phyloP scores from a whole-genome alignment of 1,284 basidiomycete genomes.

The Puccinia hordei region DNA sequence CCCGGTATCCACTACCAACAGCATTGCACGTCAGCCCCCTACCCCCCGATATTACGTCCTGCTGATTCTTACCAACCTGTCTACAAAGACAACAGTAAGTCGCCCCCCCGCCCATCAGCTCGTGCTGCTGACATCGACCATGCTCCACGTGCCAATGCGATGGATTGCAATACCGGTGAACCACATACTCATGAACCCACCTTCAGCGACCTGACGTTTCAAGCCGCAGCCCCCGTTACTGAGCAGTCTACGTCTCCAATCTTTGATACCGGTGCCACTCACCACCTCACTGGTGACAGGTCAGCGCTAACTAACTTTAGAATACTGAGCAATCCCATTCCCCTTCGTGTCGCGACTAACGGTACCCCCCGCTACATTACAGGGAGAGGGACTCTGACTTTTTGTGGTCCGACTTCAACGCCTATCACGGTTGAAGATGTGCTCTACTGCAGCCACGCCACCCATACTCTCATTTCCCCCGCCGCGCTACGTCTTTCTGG shows the following conservation, averaged over 20 bases:
- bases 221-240: too few relatives aligned
- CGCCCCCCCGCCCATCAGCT: too few relatives aligned
- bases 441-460: not conserved
- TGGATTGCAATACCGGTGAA: too few relatives aligned
- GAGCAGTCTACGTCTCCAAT: too few relatives aligned
- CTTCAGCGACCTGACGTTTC: too few relatives aligned
- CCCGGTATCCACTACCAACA: not conserved
- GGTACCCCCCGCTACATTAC: not conserved
- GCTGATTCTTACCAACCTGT: too few relatives aligned
- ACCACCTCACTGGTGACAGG: not conserved
- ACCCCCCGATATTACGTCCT: too few relatives aligned
- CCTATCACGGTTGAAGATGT: not conserved
- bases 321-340: not conserved
- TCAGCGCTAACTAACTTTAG: not conserved
- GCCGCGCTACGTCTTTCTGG: not conserved
- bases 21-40: too few relatives aligned
- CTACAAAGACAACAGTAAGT: too few relatives aligned
- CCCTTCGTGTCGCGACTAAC: not conserved
- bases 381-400: not conserved
- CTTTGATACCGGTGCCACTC: conserved; percentile 2
- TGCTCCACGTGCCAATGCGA: too few relatives aligned
- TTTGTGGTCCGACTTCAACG: not conserved
- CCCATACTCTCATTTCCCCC: not conserved
- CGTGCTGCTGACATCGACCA: too few relatives aligned
- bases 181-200: too few relatives aligned